Base-by-base conservation (phyloP, 1,139 yeast species). In the Pichia sp. region DNA sequence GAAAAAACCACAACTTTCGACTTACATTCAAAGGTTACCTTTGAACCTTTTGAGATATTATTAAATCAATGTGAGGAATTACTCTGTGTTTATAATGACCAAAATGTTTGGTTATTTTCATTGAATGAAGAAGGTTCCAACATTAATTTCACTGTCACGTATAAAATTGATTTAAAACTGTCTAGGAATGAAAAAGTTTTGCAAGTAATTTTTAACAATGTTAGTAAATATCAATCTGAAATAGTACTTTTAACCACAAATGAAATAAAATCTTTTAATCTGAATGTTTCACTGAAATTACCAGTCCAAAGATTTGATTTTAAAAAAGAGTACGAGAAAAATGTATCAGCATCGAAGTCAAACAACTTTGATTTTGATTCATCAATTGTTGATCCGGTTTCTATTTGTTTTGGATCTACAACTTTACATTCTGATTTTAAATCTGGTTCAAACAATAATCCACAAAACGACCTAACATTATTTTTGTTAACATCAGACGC, bases 401-500 rank as follows among this genome's bases (percentile, higher is more conserved):
- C 79, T 0, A 72, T 80, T 20, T 57, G 72, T 1, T 75, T 80
- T 53, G 81, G 82, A 4, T 63, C 74, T 22, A 6, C 38, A 20
- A 35, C 7, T 35, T 6, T 12, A 12, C 38, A 35, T 6, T 11
- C 38, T 13, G 24, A 35, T 16, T 35, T 22, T 13, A 35, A 20
- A 16, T 35, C 16, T 20, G 24, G 24, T 22, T 12, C 11, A 12
- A 20, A 35, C 9, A 39, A 40, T 12, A 50, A 39, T 23, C 40
- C 50, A 8, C 47, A 46, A 13, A 24, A 26, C 20, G 60, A 61
- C 12, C 53, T 80, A 39, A 71, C 82, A 0, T 62, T 80, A 16
- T 77, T 73, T 53, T 59, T 79, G 4, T 55, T 77, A 47, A 72
- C 75, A 22, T 57, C 66, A n/a, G 82, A 76, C 38, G 77, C 81